Base-by-base conservation (phyloP, 2,329 filamentous ascomycete genomes). In the Gnomoniopsis sp. region DNA sequence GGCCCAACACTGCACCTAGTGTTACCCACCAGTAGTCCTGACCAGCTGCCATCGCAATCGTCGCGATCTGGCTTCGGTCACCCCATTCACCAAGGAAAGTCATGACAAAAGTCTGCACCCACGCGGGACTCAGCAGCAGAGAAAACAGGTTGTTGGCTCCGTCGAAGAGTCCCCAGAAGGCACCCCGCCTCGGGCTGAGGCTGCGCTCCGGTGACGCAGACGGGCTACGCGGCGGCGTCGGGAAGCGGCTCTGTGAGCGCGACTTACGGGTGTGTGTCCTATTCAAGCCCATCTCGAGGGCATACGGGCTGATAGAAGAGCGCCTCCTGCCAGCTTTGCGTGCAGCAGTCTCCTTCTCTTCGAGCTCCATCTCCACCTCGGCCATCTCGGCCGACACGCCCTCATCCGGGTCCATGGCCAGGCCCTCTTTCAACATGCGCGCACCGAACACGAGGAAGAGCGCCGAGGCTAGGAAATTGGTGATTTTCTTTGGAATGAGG, bases 11-110 rank as follows among this genome's bases (percentile, higher is more conserved):
- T 1, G 95, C 93, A 59, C 95, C 95, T 49, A 92, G 80, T 3
- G 92, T 97, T 38, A 99, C 95, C 90, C 92, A 97, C 93, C 93
- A 98, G 74, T 98, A 99, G 72, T 99, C 95, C 73, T 96, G 91
- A 21, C 95, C 95, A 36, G 95, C 93, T 52, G 95, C 95, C 95
- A 99, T 99, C 55, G 95, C 95, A 70, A 99, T 96, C 0, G 95
- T 99, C 22, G 95, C 95, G 68, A 99, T 98, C 77, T 99, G 95
- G 71, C 91, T 96, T 65, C 95, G 87, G 70, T 99, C 95, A 58
- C 95, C 95, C 95, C 95, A 99, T 74, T 99, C 95, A 44, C 95
- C 95, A 33, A 99, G 77, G 76, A 99, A 99, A 2, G 95, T 99
- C 95, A 99, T 99, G 67, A 96, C 85, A 71, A 99, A 99, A 0